A percentile compares a stretch with the other conserved stretches of the same genome.
phyloP scores from a whole-genome alignment of 202 grass and related monocot species.

The Panicum virgatum region DNA sequence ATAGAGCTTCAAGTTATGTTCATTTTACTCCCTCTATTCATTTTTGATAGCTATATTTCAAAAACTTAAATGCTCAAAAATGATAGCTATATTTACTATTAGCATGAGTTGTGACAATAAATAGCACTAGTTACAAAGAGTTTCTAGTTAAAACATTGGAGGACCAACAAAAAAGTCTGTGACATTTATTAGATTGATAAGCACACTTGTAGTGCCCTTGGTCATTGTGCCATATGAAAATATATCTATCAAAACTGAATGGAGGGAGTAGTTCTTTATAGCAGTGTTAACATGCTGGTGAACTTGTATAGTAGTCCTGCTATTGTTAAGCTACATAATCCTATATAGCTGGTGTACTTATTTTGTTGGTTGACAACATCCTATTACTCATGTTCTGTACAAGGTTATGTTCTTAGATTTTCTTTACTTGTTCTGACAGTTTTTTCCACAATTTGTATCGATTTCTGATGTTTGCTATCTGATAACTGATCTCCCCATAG shows the following conservation, averaged over 20 bases:
- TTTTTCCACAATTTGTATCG: not conserved
- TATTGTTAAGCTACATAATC: not conserved
- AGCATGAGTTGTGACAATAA: too few relatives aligned
- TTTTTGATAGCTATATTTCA: too few relatives aligned
- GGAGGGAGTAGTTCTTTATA: not conserved
- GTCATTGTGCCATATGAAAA: too few relatives aligned
- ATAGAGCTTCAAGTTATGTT: not conserved
- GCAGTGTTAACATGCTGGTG: not conserved
- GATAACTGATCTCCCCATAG: constrained; percentile 43
- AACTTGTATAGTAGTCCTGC: not conserved
- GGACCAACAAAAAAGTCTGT: too few relatives aligned
- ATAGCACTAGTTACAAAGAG: too few relatives aligned
- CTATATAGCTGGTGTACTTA: not conserved
- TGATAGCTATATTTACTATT: too few relatives aligned
- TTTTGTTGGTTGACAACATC: constrained; percentile 7
- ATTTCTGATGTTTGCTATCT: constrained; percentile 23
- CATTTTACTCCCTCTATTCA: too few relatives aligned
- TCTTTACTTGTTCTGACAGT: not conserved
- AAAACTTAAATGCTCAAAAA: too few relatives aligned
- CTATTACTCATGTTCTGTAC: not conserved
- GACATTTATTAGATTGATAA: too few relatives aligned
- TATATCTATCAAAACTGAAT: too few relatives aligned
- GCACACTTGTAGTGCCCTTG: too few relatives aligned
- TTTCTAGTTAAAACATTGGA: too few relatives aligned
- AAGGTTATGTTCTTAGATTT: not conserved